A percentile compares a stretch with the other conserved stretches of the same genome.
Evolutionary conservation across 202 grass and related monocot genomes (phyloP).

Genomic region (Digitaria exilis): DNA sequence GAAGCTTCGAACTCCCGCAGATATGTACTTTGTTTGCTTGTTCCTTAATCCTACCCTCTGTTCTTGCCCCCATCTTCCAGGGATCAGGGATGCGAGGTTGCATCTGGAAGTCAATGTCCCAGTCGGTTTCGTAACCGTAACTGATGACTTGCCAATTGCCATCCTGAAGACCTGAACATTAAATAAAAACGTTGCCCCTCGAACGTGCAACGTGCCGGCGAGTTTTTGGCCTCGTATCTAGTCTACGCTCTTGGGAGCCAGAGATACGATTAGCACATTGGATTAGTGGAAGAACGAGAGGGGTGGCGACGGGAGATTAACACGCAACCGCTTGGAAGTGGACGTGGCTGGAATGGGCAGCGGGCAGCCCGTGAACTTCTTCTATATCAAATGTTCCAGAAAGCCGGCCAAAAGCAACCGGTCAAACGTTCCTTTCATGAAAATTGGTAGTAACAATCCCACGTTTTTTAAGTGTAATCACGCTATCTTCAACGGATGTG

Average conservation of each 20-base stretch:
- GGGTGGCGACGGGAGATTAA: neutral
- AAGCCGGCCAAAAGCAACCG: neutral
- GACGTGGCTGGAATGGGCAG: neutral
- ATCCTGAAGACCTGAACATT: neutral
- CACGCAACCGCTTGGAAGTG: neutral
- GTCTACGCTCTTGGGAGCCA: neutral
- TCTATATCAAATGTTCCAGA: neutral
- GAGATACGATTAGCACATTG: neutral
- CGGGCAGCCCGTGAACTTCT: neutral
- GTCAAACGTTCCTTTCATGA: conserved; percentile 23
- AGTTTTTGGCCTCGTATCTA: neutral
- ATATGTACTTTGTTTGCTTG: conserved; percentile 15
- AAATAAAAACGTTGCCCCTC: neutral
- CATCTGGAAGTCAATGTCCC: conserved; percentile 35
- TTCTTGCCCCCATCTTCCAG: neutral
- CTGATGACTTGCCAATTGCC: neutral
- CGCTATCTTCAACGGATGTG: neutral
- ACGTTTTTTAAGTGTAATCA: too few species aligned
- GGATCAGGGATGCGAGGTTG: conserved; percentile 30
- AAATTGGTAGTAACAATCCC: neutral
- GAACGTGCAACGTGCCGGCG: neutral
- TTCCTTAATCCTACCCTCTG: neutral
- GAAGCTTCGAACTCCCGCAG: conserved; percentile 7
- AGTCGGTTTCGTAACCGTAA: neutral
- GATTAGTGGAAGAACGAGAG: neutral